Base-by-base conservation (phyloP, 441 rosid species). In the Cnidoscolus chayamansa region DNA sequence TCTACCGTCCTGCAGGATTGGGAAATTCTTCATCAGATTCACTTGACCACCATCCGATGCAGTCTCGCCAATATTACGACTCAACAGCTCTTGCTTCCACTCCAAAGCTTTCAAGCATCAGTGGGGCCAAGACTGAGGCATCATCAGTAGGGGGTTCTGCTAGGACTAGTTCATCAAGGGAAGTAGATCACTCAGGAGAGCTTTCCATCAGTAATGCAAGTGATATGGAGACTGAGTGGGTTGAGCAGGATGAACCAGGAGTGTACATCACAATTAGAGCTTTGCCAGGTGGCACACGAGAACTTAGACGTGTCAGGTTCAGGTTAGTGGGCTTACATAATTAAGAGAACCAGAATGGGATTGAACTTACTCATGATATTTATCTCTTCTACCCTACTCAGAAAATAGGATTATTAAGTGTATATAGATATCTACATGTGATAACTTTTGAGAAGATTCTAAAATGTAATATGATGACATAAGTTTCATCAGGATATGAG, bases 291-390 rank as follows among this genome's bases (percentile, higher is more conserved):
- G 97, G 97, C 48, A 68, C 84, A 11, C 86, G 91, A 20, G 97
- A 94, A 84, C 94, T 94, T 68, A 87, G 97, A 79, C 94, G 99
- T 0, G 92, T 94, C 75, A 90, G 99, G 74, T 94, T 94, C 94
- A 90, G 97, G 99, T 94, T 73, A 70, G 81, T 74, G 19, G 49
- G 63, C 50, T 74, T 72, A 11, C 49, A 59, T 47, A 10, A 68
- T 6, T 35, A n/a, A 66, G 25, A 67, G 5, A 30, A n/a, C 16
- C 10, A 25, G 17, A 51, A 20, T 48, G 50, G 19, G 43, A 69
- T 13, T 58, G 35, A 0, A 43, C 2, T 57, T 68, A 55, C 32
- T 32, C 37, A 67, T 50, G 48, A 49, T 55, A n/a, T 10, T 35
- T 15, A 40, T 16, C 64, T 25, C 25, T 25, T 25, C 25, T 25